A percentile compares a stretch with the other conserved stretches of the same genome.
These are phyloP conservation scores for Mycena albidolilacea DNA, from an alignment of 768 basidiomycete species.

Conservation along the genomic window DNA sequence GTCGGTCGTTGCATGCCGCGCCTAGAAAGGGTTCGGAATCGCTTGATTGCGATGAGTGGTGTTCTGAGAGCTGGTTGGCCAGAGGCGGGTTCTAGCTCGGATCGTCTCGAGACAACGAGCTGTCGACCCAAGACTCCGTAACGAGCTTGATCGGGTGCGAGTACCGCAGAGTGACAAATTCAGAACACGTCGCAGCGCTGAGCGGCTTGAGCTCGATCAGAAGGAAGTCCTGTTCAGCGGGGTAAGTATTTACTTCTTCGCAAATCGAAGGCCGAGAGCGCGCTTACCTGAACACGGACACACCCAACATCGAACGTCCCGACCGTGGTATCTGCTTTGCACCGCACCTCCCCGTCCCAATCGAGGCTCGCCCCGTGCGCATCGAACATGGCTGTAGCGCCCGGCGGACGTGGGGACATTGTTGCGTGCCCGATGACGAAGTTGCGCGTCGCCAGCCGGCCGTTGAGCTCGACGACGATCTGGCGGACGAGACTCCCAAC, in stretches of 20 bases:
- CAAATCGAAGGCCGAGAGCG: background rate
- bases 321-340: constrained; percentile 1
- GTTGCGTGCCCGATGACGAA: constrained; percentile 24
- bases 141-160: constrained; percentile 38
- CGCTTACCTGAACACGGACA: constrained; percentile 24
- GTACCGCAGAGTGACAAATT: constrained; percentile 16
- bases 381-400: background rate
- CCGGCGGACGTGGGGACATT: constrained; percentile 23
- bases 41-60: no score
- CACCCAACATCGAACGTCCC: constrained; percentile 32
- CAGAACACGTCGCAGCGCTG: background rate
- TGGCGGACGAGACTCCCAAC: constrained; percentile 25
- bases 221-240: constrained; percentile 31
- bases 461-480: constrained; percentile 28
- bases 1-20: no score
- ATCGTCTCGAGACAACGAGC: background rate
- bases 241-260: background rate
- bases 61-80: no score
- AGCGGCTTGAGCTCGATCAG: constrained; percentile 30
- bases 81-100: background rate
- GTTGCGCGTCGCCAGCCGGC: background rate
- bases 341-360: constrained; percentile 17
- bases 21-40: no score
- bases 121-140: constrained; percentile 35
- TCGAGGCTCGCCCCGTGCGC: constrained; percentile 23